Conservation (phyloP, 768 basidiomycete genomes). For the Phanerochaete sordida region DNA sequence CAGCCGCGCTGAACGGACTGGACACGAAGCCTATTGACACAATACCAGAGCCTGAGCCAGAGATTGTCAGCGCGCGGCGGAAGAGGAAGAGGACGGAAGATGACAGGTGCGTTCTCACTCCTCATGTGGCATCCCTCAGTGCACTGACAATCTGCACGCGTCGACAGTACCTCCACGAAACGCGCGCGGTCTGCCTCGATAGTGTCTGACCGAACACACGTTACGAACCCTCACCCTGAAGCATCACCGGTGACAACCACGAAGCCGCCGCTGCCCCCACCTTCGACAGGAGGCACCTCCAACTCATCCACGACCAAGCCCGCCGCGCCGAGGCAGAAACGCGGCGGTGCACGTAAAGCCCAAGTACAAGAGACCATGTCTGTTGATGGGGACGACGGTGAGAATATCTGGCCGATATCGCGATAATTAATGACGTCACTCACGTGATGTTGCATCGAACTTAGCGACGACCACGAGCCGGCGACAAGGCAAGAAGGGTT, state of each 20-base stretch:
- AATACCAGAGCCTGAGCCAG: constrained; percentile 43
- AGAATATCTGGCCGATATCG: constrained; percentile 1
- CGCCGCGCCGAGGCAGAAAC: constrained; percentile 22
- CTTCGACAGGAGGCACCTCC: constrained; percentile 21
- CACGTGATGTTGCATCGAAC: constrained; percentile 28
- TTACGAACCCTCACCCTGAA: constrained; percentile 27
- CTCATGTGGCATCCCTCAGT: not conserved
- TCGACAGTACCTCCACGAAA: constrained; percentile 53
- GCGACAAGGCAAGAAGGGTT: constrained; percentile 28
- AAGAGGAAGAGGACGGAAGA: constrained; percentile 79
- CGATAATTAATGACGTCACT: constrained; percentile 21
- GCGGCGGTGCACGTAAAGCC: constrained; percentile 27
- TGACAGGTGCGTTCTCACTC: constrained; percentile 50
- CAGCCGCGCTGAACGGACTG: constrained; percentile 1
- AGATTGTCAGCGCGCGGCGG: constrained; percentile 40
- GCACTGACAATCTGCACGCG: not conserved
- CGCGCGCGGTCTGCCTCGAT: constrained; percentile 75
- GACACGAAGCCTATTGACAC: not conserved
- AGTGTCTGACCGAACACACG: constrained; percentile 54
- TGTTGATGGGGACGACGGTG: constrained; percentile 67
- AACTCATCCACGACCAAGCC: constrained; percentile 22
- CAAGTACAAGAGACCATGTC: constrained; percentile 27
- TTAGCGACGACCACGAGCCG: constrained; percentile 5
- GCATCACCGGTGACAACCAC: constrained; percentile 28
- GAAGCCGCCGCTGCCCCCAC: constrained; percentile 17